Evolutionary conservation across 371 early-diverging fungal species (phyloP), one percentile per base, ranked within the genome.

Genomic region (Choanephora cucurbitarum): DNA sequence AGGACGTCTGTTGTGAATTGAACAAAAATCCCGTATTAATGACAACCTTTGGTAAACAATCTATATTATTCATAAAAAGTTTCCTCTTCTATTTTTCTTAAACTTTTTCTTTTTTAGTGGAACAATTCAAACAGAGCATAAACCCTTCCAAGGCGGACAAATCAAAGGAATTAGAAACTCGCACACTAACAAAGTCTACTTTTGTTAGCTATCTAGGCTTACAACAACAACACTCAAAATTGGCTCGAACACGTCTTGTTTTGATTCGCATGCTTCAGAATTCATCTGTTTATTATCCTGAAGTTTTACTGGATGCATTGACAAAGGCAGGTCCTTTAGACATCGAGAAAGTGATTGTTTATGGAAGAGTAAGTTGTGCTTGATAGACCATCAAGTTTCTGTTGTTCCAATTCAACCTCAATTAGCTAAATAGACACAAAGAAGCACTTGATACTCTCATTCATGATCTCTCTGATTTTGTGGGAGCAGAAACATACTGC

Each of bases 401-500:
- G 28, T 5, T 50, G 0, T 33, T 24, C 40, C 5, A 28, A 21
- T 0, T 44, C 2, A 9, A 33, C 3, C 33, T 21, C 0, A 23
- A n/a, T 24, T 44, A 87, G 86, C 62, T 77, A 60, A 64, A 61
- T 18, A 70, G 75, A 37, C 83, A 83, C 52, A 71, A 81, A 39
- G 75, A 80, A 9, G 81, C 81, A 21, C 61, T 88, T 34, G 55
- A 63, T 31, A 76, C 80, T 17, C 53, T 86, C 54, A 85, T 81
- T 19, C 71, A 78, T 31, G 71, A 75, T 9, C 33, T 88, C 37
- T 62, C 69, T 13, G 91, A 91, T 55, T 82, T 80, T 61, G 72
- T 76, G 13, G 87, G 85, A 28, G 88, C 83, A 10, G 89, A 91
- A 53, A 80, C 74, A n/a, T 80, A 81, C 39, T 86, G 86, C 51